A percentile compares a stretch with the other conserved stretches of the same genome.
Conservation (phyloP, 2,329 filamentous ascomycete species). For the Pestalotiopsis sp. region DNA sequence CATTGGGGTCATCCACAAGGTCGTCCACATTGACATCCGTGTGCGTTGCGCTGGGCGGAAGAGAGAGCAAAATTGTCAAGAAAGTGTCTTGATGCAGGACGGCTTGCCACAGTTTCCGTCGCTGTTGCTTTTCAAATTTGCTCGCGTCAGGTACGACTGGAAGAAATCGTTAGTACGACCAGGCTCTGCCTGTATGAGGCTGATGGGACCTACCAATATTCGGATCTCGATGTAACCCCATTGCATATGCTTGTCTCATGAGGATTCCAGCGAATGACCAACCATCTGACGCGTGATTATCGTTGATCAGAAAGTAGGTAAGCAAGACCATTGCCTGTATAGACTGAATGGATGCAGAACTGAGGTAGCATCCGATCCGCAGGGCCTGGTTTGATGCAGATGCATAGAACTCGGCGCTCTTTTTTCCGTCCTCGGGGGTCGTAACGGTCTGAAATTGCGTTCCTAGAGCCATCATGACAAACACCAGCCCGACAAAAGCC, state of each 20-base stretch:
- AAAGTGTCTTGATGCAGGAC: slow-evolving; percentile 82
- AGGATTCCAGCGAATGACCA: slow-evolving; percentile 82
- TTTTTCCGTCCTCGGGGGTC: slow-evolving; percentile 64
- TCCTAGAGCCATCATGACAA: slow-evolving; percentile 76
- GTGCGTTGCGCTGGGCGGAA: slow-evolving; percentile 78
- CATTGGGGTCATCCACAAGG: slow-evolving; percentile 63
- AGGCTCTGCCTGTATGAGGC: background rate
- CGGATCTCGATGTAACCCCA: slow-evolving; percentile 79
- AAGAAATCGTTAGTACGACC: slow-evolving; percentile 13
- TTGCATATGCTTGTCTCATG: slow-evolving; percentile 77
- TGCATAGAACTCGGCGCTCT: slow-evolving; percentile 81
- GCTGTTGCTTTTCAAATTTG: slow-evolving; percentile 75
- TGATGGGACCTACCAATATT: slow-evolving; percentile 58
- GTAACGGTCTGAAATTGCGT: slow-evolving; percentile 73
- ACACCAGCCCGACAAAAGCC: slow-evolving; percentile 71
- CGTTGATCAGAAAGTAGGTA: slow-evolving; percentile 82
- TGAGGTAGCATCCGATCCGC: slow-evolving; percentile 75
- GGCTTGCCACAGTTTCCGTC: slow-evolving; percentile 81
- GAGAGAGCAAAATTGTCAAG: slow-evolving; percentile 74
- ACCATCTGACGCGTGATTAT: slow-evolving; percentile 81
- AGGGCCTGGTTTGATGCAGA: slow-evolving; percentile 79
- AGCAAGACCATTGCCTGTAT: slow-evolving; percentile 84
- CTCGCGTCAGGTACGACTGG: slow-evolving; percentile 65
- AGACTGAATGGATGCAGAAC: slow-evolving; percentile 71
- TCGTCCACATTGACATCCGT: slow-evolving; percentile 79